phyloP scores from a whole-genome alignment of 2,329 filamentous ascomycete genomes.

The Fusarium protoensiforme region DNA sequence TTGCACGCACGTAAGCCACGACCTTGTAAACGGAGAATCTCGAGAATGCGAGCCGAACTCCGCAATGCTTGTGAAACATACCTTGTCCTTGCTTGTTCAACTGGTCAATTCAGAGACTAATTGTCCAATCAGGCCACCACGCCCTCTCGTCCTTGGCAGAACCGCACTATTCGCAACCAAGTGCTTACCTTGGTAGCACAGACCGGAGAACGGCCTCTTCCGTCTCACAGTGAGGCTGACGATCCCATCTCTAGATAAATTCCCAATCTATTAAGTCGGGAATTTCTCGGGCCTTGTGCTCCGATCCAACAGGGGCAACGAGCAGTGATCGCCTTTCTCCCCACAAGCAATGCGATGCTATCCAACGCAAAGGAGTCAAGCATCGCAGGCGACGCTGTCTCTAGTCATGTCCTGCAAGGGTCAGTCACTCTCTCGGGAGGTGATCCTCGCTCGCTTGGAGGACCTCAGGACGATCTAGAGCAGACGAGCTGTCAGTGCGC shows the following conservation, averaged over 20 bases:
- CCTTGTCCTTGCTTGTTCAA: neutral
- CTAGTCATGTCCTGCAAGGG: neutral
- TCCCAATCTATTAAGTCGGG: neutral
- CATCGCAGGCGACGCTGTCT: neutral
- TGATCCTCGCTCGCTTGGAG: constrained; percentile 16
- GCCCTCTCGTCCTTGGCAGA: neutral
- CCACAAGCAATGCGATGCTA: constrained; percentile 25
- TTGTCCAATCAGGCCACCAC: neutral
- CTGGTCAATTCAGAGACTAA: neutral
- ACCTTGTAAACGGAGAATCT: neutral
- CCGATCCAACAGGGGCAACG: neutral
- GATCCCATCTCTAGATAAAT: neutral
- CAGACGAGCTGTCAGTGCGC: neutral
- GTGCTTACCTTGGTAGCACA: neutral
- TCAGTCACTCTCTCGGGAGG: neutral
- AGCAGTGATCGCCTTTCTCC: constrained; percentile 4
- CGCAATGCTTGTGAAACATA: neutral
- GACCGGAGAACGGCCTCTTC: neutral
- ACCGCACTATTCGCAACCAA: neutral
- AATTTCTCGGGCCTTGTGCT: neutral
- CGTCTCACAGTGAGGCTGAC: neutral
- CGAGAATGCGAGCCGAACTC: neutral
- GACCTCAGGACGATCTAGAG: neutral
- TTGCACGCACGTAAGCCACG: neutral
- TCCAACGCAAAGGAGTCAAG: constrained; percentile 17